These are phyloP conservation scores for Phenoliferia sp. DNA, from an alignment of 1,284 basidiomycete species.

Conservation along the genomic window DNA sequence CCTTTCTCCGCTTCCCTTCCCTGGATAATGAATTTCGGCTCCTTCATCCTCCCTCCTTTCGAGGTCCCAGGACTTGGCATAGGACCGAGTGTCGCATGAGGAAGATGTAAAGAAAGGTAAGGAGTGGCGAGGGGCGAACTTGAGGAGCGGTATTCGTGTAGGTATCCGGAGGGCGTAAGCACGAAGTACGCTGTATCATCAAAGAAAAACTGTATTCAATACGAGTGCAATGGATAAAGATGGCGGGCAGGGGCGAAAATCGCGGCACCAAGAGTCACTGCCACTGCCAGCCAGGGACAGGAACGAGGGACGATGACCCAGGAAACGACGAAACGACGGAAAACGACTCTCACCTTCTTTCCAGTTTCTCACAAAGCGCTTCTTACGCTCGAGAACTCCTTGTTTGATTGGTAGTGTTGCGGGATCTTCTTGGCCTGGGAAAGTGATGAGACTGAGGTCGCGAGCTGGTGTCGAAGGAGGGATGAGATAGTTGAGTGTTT, in stretches of 20 bases:
- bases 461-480: neutral
- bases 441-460: constrained; percentile 5
- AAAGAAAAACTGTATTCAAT: neutral
- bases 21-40: constrained; percentile 10
- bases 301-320: neutral
- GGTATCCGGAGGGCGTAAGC: constrained; percentile 25
- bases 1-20: constrained; percentile 1
- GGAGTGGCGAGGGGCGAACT: constrained; percentile 3
- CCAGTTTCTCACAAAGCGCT: constrained; percentile 25
- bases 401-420: constrained; percentile 17
- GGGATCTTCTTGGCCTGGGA: constrained; percentile 13
- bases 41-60: neutral
- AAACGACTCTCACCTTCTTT: constrained; percentile 4
- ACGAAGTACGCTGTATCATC: constrained; percentile 11
- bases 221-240: constrained; percentile 1
- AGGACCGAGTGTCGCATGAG: constrained; percentile 21
- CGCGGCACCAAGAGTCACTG: too few relatives aligned
- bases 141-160: constrained; percentile 22
- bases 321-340: neutral
- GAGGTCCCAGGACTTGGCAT: constrained; percentile 19
- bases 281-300: too few relatives aligned
- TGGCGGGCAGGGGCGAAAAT: neutral
- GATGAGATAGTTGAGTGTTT: constrained; percentile 19
- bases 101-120: constrained; percentile 15
- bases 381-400: constrained; percentile 29